Evolutionary conservation across 306 rosid species (phyloP), one percentile per base, ranked within the genome.

Genomic region (Adenanthera pavonina): DNA sequence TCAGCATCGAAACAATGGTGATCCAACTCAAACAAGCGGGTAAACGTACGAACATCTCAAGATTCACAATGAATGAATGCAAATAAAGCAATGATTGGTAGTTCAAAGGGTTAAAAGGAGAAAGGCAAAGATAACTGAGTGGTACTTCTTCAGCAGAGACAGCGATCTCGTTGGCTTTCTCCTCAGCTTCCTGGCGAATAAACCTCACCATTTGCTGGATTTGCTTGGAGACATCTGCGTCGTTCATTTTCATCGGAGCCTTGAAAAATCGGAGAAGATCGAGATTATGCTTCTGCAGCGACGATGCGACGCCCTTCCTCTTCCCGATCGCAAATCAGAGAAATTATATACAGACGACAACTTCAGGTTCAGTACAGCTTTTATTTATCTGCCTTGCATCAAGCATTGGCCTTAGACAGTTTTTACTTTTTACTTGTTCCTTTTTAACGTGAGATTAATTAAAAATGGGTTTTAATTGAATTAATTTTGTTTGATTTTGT

Each of bases 201-300:
- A 94, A 94, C 85, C 92, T 85, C 84, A 92, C 98, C 98, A 94
- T 94, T 94, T 94, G 98, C 89, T 92, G 92, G 94, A 94, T 94
- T 96, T 94, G 98, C 90, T 81, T 90, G 66, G 97, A 92, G 61
- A 94, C 98, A 91, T 91, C 97, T n/a, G 87, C 83, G 90, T 94
- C 98, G 83, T 95, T 95, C 98, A 95, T 95, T 76, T 25, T 86
- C 87, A 13, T 36, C 80, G 64, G 69, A 46, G 75, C 57, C 38
- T 60, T 3, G 3, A 59, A 75, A 81, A 83, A 83, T 53, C 90
- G 86, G 78, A 88, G 88, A 79, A 51, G 85, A 88, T 86, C 82
- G 83, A 65, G 67, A 56, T 43, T 47, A 19, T 59, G 61, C 81
- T 19, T 3, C 12, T 40, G 36, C 56, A 12, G 87, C 48, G 68